These are phyloP conservation scores for Citrus hindsii DNA, from an alignment of 345 rosid species.

Conservation along the genomic window DNA sequence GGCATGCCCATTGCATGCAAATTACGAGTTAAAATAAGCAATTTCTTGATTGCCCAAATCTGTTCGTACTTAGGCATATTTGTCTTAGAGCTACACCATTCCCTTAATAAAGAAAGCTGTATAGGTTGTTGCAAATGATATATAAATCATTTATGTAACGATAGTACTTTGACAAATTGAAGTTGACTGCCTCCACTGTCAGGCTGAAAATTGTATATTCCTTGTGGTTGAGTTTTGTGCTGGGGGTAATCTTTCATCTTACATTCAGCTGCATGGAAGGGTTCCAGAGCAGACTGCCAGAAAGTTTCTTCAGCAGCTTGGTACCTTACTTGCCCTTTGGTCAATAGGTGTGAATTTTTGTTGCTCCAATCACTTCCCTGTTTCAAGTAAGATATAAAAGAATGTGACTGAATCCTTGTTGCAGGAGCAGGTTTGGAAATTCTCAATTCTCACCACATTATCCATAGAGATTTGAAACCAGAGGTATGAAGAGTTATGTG, in stretches of 20 bases:
- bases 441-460: conserved; percentile 44
- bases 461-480: conserved; percentile 64
- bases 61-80: no score
- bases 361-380: neutral
- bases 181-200: neutral
- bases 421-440: conserved; percentile 62
- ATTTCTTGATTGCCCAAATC: no score
- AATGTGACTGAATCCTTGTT: conserved; percentile 3
- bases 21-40: no score
- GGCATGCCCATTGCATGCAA: no score
- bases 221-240: conserved; percentile 56
- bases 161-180: no score
- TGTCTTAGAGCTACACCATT: no score
- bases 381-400: neutral
- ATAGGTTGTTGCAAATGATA: no score
- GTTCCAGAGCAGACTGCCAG: conserved; percentile 44
- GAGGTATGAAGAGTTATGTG: conserved; percentile 31
- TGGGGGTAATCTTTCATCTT: conserved; percentile 56
- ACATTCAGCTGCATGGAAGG: conserved; percentile 39
- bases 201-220: conserved; percentile 42
- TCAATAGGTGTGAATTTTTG: neutral
- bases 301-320: conserved; percentile 58
- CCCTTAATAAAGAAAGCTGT: no score
- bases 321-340: conserved; percentile 18
- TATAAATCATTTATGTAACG: no score